phyloP scores from a whole-genome alignment of 495 filamentous ascomycete species.

The Aspergillus affinis region DNA sequence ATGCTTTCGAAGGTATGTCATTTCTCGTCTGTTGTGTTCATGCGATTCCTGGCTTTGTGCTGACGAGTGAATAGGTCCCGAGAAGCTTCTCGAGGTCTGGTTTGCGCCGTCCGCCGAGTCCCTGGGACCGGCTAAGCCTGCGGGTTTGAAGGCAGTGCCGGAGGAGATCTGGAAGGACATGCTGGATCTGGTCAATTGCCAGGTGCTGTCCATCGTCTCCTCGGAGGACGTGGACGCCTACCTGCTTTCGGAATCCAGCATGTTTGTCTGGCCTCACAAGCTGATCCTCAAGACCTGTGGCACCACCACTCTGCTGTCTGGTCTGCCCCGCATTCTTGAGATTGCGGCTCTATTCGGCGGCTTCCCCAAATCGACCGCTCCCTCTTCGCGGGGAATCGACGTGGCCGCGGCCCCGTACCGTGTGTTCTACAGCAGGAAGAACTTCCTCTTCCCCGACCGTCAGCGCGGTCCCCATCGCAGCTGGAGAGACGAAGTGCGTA shows the following conservation, averaged over 20 bases:
- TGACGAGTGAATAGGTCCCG: slow-evolving; percentile 63
- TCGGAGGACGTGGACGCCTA: slow-evolving; percentile 98
- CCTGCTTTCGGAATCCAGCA: slow-evolving; percentile 94
- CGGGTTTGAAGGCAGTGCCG: slow-evolving; percentile 83
- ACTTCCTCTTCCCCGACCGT: slow-evolving; percentile 93
- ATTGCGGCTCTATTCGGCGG: slow-evolving; percentile 86
- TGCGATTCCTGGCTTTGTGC: not conserved
- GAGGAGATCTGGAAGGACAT: slow-evolving; percentile 90
- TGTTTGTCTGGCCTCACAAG: slow-evolving; percentile 99
- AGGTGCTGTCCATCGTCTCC: slow-evolving; percentile 90
- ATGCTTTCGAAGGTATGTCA: slow-evolving; percentile 86
- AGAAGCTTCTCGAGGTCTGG: slow-evolving; percentile 99
- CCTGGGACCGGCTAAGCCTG: slow-evolving; percentile 64
- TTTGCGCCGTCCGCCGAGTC: slow-evolving; percentile 82
- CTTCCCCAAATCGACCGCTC: slow-evolving; percentile 66
- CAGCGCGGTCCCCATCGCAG: slow-evolving; percentile 93
- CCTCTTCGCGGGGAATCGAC: slow-evolving; percentile 52
- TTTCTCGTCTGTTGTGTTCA: not conserved
- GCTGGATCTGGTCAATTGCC: slow-evolving; percentile 97
- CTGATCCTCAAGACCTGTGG: slow-evolving; percentile 98
- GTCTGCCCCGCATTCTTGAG: slow-evolving; percentile 83
- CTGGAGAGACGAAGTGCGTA: slow-evolving; percentile 95
- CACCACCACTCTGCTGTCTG: slow-evolving; percentile 89
- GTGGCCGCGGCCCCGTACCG: slow-evolving; percentile 85
- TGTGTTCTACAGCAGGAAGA: slow-evolving; percentile 98